These are phyloP conservation scores for Drechslerella dactyloides DNA, from an alignment of 2,329 filamentous ascomycete species.

Conservation along the genomic window DNA sequence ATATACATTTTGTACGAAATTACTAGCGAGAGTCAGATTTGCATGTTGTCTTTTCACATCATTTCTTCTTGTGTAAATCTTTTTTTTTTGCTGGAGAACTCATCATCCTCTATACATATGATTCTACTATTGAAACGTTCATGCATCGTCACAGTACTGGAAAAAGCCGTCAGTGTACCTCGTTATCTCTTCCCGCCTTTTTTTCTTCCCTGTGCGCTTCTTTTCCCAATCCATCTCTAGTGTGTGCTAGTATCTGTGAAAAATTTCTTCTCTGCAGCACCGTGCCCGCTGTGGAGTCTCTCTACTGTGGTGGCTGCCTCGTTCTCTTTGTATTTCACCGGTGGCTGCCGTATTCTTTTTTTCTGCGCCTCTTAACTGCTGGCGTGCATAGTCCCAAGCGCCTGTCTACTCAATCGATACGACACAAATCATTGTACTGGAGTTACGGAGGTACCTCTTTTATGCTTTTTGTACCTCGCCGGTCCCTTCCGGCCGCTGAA, in stretches of 20 bases:
- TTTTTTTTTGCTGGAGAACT: constrained; percentile 10
- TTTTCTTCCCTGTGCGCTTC: constrained; percentile 10
- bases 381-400: constrained; percentile 7
- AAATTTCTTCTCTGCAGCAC: constrained; percentile 9
- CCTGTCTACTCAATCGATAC: not conserved
- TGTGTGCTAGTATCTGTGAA: not conserved
- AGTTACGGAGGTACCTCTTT: constrained; percentile 8
- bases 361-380: constrained; percentile 6
- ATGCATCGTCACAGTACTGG: constrained; percentile 26
- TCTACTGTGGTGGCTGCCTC: constrained; percentile 4
- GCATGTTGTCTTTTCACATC: constrained; percentile 27
- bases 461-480: constrained; percentile 13
- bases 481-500: constrained; percentile 1
- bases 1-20: constrained; percentile 23
- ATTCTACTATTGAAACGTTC: constrained; percentile 11
- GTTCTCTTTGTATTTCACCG: constrained; percentile 1
- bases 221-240: not conserved
- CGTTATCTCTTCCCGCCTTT: constrained; percentile 12
- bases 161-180: constrained; percentile 25
- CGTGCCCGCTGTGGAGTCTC: not conserved
- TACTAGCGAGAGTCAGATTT: constrained; percentile 39
- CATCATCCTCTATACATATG: constrained; percentile 4
- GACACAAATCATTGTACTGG: constrained; percentile 1
- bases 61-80: constrained; percentile 51
- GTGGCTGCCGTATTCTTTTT: constrained; percentile 8